Conservation (phyloP, 2,329 filamentous ascomycete genomes). For the Penicillium sp. region DNA sequence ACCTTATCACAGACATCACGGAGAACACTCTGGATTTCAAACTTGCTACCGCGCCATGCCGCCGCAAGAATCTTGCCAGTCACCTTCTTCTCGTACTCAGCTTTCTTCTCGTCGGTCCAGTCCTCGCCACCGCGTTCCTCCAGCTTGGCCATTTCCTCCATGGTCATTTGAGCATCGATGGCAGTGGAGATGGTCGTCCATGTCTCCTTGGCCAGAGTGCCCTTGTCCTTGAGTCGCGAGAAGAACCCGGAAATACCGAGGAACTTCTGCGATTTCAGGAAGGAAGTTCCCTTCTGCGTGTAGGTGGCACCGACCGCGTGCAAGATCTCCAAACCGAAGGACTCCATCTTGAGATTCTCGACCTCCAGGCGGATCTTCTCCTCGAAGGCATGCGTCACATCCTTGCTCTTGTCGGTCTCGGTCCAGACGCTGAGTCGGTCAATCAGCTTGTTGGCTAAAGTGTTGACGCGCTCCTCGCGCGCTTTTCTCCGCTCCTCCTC, state of each 20-base stretch:
- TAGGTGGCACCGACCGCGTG: constrained; percentile 94
- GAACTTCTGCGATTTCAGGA: constrained; percentile 94
- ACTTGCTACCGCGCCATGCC: constrained; percentile 93
- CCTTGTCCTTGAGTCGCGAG: constrained; percentile 90
- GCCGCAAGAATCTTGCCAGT: constrained; percentile 97
- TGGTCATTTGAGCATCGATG: constrained; percentile 94
- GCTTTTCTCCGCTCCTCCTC: constrained; percentile 79
- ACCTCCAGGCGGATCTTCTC: constrained; percentile 93
- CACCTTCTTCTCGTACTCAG: constrained; percentile 89
- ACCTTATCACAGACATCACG: constrained; percentile 90
- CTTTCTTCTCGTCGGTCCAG: constrained; percentile 96
- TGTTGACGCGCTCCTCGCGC: constrained; percentile 84
- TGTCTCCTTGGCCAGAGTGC: constrained; percentile 92
- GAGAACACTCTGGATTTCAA: constrained; percentile 94
- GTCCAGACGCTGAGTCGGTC: constrained; percentile 93
- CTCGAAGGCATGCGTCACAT: constrained; percentile 84
- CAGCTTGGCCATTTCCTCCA: constrained; percentile 97
- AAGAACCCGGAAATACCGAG: constrained; percentile 95
- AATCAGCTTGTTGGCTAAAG: constrained; percentile 74
- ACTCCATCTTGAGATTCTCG: constrained; percentile 99
- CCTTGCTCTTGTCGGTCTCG: constrained; percentile 82
- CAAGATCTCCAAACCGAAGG: constrained; percentile 90
- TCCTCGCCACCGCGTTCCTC: constrained; percentile 93
- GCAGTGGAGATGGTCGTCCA: constrained; percentile 97
- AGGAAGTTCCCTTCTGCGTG: constrained; percentile 74